Conservation (phyloP, 257 asterid genomes). For the Nemophila menziesii region DNA sequence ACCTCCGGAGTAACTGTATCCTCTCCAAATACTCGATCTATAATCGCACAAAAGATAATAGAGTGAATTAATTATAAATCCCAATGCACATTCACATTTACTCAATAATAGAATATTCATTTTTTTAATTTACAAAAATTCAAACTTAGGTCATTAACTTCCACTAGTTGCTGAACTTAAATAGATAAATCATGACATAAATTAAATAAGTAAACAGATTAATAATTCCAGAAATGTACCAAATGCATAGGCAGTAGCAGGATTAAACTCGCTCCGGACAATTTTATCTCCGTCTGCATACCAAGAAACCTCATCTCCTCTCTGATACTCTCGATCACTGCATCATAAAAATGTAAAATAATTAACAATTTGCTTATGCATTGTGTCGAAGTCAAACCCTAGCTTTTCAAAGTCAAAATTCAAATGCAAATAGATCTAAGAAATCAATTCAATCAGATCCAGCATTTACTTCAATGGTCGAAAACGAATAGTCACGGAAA, state of each 20-base stretch:
- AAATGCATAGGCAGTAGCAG: slow-evolving; percentile 76
- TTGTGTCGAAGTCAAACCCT: slow-evolving; percentile 30
- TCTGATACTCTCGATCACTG: slow-evolving; percentile 87
- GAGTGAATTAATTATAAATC: neutral
- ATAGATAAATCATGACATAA: no score
- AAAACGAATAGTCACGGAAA: slow-evolving; percentile 88
- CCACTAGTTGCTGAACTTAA: neutral
- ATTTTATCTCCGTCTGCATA: slow-evolving; percentile 70
- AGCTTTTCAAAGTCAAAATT: slow-evolving; percentile 13
- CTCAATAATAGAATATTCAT: no score
- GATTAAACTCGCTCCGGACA: slow-evolving; percentile 85
- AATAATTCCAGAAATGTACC: slow-evolving; percentile 33
- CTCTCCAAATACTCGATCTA: slow-evolving; percentile 88
- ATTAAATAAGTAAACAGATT: neutral
- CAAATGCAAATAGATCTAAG: slow-evolving; percentile 20
- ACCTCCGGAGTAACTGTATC: slow-evolving; percentile 73
- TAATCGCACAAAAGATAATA: slow-evolving; percentile 2
- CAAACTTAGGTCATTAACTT: neutral
- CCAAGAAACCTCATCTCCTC: slow-evolving; percentile 95
- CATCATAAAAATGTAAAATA: slow-evolving; percentile 18
- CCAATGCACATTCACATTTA: neutral
- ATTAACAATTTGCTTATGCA: slow-evolving; percentile 14
- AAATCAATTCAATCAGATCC: slow-evolving; percentile 43
- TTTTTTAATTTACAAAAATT: no score
- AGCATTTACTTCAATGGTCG: slow-evolving; percentile 80